phyloP scores from a whole-genome alignment of 208 protist species.

The Crithidia fasciculata region DNA sequence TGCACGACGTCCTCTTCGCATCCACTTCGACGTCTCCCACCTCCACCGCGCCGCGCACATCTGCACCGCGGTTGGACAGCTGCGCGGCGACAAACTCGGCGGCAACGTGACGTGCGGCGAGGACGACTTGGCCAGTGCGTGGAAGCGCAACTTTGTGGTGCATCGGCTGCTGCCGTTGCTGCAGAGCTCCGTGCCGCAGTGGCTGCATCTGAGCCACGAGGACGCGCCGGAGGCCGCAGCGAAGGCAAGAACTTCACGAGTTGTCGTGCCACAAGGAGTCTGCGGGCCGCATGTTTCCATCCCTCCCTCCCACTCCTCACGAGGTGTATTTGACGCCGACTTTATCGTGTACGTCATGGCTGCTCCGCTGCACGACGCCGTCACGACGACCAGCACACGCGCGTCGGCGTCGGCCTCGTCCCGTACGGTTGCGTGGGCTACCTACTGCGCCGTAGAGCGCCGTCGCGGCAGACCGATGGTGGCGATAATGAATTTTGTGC shows the following conservation, averaged over 20 bases:
- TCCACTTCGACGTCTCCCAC: slow-evolving; percentile 48
- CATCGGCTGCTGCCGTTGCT: slow-evolving; percentile 36
- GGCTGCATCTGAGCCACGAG: slow-evolving; percentile 39
- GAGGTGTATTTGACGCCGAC: slow-evolving; percentile 46
- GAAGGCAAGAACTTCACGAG: not conserved
- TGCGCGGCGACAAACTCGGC: slow-evolving; percentile 40
- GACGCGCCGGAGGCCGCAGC: not conserved
- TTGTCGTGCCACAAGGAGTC: slow-evolving; percentile 35
- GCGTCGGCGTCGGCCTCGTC: slow-evolving; percentile 12
- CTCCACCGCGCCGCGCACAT: slow-evolving; percentile 31
- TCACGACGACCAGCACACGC: slow-evolving; percentile 4
- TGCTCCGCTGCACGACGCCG: slow-evolving; percentile 28
- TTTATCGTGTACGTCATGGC: slow-evolving; percentile 69
- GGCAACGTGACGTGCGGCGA: slow-evolving; percentile 36
- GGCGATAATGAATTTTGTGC: slow-evolving; percentile 61
- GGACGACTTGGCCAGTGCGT: slow-evolving; percentile 47
- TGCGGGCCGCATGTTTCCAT: slow-evolving; percentile 38
- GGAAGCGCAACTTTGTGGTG: slow-evolving; percentile 50
- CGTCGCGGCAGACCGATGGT: slow-evolving; percentile 41
- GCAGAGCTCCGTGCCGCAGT: slow-evolving; percentile 27
- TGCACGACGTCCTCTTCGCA: slow-evolving; percentile 31
- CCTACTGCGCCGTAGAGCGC: slow-evolving; percentile 41
- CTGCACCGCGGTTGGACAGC: slow-evolving; percentile 20
- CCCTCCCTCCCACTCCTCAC: slow-evolving; percentile 30
- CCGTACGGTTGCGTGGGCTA: slow-evolving; percentile 53